Conservation (phyloP, 2,329 filamentous ascomycete species). For the Trichoderma oligosporum region DNA sequence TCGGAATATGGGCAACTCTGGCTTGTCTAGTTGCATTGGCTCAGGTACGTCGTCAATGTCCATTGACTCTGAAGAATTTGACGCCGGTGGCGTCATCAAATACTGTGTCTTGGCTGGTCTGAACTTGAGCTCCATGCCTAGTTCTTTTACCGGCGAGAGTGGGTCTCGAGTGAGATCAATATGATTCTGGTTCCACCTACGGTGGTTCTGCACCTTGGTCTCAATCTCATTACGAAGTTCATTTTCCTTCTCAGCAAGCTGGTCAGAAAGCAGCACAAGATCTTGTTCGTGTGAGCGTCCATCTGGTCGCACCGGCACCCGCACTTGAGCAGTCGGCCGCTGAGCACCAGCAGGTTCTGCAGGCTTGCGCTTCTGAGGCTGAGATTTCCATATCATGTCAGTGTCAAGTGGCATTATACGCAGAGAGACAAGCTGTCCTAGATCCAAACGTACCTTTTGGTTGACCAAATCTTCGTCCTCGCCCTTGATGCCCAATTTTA, state of each 20-base stretch:
- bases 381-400: constrained; percentile 34
- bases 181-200: constrained; percentile 86
- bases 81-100: constrained; percentile 61
- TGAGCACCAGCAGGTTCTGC: constrained; percentile 59
- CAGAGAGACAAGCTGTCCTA: not conserved
- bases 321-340: constrained; percentile 61
- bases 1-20: constrained; percentile 39
- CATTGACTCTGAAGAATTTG: constrained; percentile 53
- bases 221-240: constrained; percentile 79
- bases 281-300: constrained; percentile 73
- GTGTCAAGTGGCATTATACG: constrained; percentile 24
- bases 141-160: constrained; percentile 71
- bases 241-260: constrained; percentile 75
- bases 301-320: constrained; percentile 66
- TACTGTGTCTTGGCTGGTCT: constrained; percentile 69
- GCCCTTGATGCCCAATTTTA: constrained; percentile 81
- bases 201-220: constrained; percentile 80
- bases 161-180: constrained; percentile 84
- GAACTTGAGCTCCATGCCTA: constrained; percentile 59
- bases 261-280: constrained; percentile 70
- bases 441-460: constrained; percentile 63
- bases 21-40: constrained; percentile 39
- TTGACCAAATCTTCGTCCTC: constrained; percentile 94
- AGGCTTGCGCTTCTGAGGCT: constrained; percentile 68
- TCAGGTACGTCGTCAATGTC: constrained; percentile 49